Evolutionary conservation across 306 rosid species (phyloP), one percentile per base, ranked within the genome.

Genomic region (Castanospermum australe): DNA sequence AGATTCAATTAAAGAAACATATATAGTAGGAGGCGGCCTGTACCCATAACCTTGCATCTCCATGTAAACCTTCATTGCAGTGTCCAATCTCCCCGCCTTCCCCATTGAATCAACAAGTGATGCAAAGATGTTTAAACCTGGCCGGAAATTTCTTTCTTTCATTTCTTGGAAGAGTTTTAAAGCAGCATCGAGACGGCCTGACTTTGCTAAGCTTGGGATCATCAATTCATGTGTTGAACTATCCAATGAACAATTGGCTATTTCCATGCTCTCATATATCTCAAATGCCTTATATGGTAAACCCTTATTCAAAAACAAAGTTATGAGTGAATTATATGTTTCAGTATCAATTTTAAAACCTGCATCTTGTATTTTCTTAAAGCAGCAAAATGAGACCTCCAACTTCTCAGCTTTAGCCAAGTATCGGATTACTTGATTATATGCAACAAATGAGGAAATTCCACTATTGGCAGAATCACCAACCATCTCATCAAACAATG

Each of bases 91-190:
- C 82, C 99, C 97, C 8, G 94, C 95, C 87, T 94, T 94, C 67
- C 99, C 99, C 97, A 92, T 86, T 9, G 97, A 94, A 84, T 94
- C 99, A 80, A 94, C 97, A 61, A 92, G 97, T 0, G 97, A 89
- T 2, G 87, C 71, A 81, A 89, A 94, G 41, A 90, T 61, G 55
- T 54, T 89, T 20, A 87, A 79, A 69, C 93, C 86, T 7, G 97
- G 97, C 45, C 91, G 82, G 12, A 91, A 83, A 73, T 79, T 89
- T 85, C 90, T 88, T 20, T 45, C 92, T 80, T 92, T 95, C 98
- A 91, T 88, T 84, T 88, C 95, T 79, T 88, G 89, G 80, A 92
- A 95, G 62, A 92, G 95, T 90, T 92, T 92, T 59, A 88, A 80
- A 71, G 99, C 96, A 1, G 92, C 96, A 90, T 92, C 99, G 22